Conservation (phyloP, 495 filamentous ascomycete genomes). For the Aspergillus leporis region DNA sequence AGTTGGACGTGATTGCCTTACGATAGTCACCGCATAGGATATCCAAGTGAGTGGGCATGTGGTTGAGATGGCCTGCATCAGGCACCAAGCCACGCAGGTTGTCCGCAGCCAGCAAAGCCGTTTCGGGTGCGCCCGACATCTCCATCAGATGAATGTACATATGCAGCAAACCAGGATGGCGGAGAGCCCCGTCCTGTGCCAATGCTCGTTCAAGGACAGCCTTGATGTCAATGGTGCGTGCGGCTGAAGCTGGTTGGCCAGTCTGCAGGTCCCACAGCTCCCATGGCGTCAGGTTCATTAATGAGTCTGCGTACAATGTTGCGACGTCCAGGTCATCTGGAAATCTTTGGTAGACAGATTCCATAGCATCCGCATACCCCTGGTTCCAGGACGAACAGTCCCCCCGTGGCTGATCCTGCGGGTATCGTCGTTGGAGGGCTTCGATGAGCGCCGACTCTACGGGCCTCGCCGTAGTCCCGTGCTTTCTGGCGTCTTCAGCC, state of each 20-base stretch:
- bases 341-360: conserved; percentile 51
- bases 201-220: conserved; percentile 55
- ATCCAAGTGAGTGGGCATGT: conserved; percentile 73
- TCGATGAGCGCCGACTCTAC: conserved; percentile 59
- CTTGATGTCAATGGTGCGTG: conserved; percentile 60
- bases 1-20: conserved; percentile 59
- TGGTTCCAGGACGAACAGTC: conserved; percentile 55
- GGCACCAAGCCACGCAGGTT: conserved; percentile 62
- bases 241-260: conserved; percentile 52
- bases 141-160: conserved; percentile 75
- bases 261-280: conserved; percentile 62
- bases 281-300: conserved; percentile 74
- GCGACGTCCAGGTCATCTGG: conserved; percentile 60
- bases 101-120: conserved; percentile 56
- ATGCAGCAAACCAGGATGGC: conserved; percentile 65
- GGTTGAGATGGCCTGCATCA: conserved; percentile 68
- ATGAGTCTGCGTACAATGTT: conserved; percentile 61
- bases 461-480: conserved; percentile 26
- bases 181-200: conserved; percentile 34
- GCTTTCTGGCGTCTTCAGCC: conserved; percentile 38
- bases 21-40: conserved; percentile 67
- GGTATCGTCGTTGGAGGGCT: conserved; percentile 58
- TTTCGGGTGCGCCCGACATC: conserved; percentile 64
- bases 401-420: conserved; percentile 34
- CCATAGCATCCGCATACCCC: conserved; percentile 63